phyloP scores from a whole-genome alignment of 164 flowering plant species.

The Dillenia suffruticosa region DNA sequence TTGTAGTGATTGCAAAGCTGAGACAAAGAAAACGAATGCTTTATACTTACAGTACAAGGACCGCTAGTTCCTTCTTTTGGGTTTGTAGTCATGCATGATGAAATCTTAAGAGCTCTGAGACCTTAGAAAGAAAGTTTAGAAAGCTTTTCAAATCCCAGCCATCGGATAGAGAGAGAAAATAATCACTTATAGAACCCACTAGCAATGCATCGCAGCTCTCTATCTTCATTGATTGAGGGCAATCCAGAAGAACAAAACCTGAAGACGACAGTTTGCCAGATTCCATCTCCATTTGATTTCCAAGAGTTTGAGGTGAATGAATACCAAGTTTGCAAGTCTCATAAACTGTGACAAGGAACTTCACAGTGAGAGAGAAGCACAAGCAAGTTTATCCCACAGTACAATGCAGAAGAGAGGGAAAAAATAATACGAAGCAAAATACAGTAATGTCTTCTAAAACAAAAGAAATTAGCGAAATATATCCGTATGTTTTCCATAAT shows the following conservation, averaged over 20 bases:
- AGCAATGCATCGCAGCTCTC: conserved; percentile 64
- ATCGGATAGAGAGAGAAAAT: conserved; percentile 76
- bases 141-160: conserved; percentile 89
- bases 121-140: conserved; percentile 80
- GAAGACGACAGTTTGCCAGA: conserved; percentile 64
- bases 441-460: too few species aligned
- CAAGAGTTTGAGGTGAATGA: conserved; percentile 76
- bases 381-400: background rate
- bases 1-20: too few species aligned
- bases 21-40: background rate
- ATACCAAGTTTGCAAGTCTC: conserved; percentile 93
- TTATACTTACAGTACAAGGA: conserved; percentile 64
- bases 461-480: too few species aligned
- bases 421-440: too few species aligned
- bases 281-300: conserved; percentile 64
- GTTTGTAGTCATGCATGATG: conserved; percentile 37
- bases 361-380: conserved; percentile 6
- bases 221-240: conserved; percentile 84
- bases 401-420: too few species aligned
- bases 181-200: conserved; percentile 88
- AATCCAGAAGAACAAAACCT: conserved; percentile 85
- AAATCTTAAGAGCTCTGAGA: conserved; percentile 64
- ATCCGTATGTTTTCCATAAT: too few species aligned
- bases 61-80: conserved; percentile 70
- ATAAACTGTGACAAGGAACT: conserved; percentile 55